Base-by-base conservation (phyloP, 2,329 filamentous ascomycete genomes). In the Hypoxylon sp. region DNA sequence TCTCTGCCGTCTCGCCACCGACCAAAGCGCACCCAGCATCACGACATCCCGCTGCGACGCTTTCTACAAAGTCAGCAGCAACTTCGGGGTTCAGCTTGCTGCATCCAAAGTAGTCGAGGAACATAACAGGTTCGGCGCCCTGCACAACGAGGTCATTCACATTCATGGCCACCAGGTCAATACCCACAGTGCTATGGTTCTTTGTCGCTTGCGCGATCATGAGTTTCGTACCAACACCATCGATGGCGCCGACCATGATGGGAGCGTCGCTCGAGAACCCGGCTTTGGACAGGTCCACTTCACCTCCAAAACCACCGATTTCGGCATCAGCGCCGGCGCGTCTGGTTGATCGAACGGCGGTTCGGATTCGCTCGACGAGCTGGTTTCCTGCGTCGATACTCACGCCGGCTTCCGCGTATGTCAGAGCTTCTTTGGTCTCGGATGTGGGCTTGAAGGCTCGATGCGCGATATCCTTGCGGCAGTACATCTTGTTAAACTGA, bases 91-190 rank as follows among this genome's bases (percentile, higher is more conserved):
- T 85, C 15, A 99, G 83, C 70, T 88, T 88, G 71, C 90, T 91
- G 79, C 92, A 97, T 55, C 91, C 93, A 74, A 95, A 97, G 81
- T 96, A 97, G 77, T 99, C 94, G 57, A 97, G 86, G 81, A 99
- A 97, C 79, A 94, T 94, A 59, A 97, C 80, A 2, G 94, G 92
- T 63, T 94, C 90, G 8, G 94, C 94, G 45, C 94, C 94, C 75
- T 97, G 92, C 6, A 97, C 94, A 41, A 99, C 87, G 0, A 99
- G 81, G 67, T 99, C 94, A 72, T 99, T 99, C 69, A 97, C 94
- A 71, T 97, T 97, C 93, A 97, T 97, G 61, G 94, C 94, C 3
- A 99, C 94, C 25, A 99, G 82, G 69, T 99, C 94, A 63, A 99
- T 91, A 54, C 94, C 94, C 7, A 99, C 93, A 2, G 92, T 96